Evolutionary conservation across 208 protist species (phyloP).

Genomic region (Vickermania ingenoplastis): DNA sequence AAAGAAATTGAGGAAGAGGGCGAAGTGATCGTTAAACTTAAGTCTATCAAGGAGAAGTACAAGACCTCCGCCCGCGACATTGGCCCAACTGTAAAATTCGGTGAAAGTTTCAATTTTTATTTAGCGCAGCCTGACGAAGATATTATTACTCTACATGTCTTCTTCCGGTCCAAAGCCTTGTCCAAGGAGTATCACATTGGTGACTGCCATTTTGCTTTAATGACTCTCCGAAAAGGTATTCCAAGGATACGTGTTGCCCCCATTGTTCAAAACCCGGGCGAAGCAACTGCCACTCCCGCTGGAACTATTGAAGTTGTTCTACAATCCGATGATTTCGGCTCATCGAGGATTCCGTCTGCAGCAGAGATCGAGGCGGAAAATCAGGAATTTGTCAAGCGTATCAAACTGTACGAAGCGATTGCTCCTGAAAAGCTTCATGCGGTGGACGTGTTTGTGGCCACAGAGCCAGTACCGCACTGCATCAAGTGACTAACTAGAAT

Average conservation of each 20-base stretch:
- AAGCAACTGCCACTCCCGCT: conserved; percentile 45
- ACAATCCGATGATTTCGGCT: conserved; percentile 81
- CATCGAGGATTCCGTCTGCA: conserved; percentile 32
- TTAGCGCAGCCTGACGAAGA: conserved; percentile 81
- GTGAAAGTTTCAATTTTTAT: conserved; percentile 82
- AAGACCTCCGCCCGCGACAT: conserved; percentile 76
- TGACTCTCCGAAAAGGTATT: conserved; percentile 63
- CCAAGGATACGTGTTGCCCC: conserved; percentile 65
- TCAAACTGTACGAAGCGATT: conserved; percentile 38
- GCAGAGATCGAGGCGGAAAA: conserved; percentile 58
- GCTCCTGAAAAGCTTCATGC: conserved; percentile 67
- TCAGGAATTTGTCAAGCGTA: conserved; percentile 48
- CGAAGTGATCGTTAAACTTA: conserved; percentile 76
- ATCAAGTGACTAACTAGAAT: no score
- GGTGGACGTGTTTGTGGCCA: conserved; percentile 68
- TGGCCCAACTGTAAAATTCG: conserved; percentile 60
- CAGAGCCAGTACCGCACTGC: no score
- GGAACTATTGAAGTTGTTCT: conserved; percentile 61
- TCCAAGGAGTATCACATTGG: conserved; percentile 74
- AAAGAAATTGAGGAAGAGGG: conserved; percentile 59
- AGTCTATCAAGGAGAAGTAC: conserved; percentile 88
- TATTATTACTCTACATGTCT: conserved; percentile 84
- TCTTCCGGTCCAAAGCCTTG: conserved; percentile 58
- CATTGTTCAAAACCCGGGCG: conserved; percentile 70
- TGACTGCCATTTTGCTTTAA: conserved; percentile 81